Percentiles rank a stretch among this genome's conserved stretches.
These are phyloP conservation scores for Ajuga reptans DNA, from an alignment of 305 asterid genomes.

Conservation along the genomic window DNA sequence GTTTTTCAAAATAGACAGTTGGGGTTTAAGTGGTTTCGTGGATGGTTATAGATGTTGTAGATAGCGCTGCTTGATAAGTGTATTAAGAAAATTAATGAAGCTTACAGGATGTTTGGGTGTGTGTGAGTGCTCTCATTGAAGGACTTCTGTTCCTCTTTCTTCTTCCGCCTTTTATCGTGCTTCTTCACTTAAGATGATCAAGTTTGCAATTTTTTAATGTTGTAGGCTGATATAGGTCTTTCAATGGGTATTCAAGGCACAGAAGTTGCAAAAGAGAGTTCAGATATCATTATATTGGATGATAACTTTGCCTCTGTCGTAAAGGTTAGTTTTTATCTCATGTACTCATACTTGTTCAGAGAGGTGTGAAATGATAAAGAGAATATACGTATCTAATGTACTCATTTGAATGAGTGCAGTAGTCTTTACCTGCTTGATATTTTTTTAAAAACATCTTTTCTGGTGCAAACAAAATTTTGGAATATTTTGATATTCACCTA, in stretches of 20 bases:
- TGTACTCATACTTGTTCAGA: neutral
- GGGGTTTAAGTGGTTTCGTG: constrained; percentile 3
- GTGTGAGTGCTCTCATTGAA: neutral
- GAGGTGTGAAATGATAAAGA: neutral
- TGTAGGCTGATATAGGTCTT: constrained; percentile 96
- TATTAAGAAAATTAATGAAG: neutral
- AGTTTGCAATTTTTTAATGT: constrained; percentile 11
- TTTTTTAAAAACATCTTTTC: neutral
- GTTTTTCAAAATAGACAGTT: neutral
- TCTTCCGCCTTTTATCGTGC: constrained; percentile 1
- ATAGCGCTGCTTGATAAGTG: neutral
- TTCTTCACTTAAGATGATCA: constrained; percentile 14
- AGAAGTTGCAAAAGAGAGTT: constrained; percentile 97
- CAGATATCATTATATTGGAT: constrained; percentile 89
- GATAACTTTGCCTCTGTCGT: constrained; percentile 93
- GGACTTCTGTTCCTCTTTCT: neutral
- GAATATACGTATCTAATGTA: neutral
- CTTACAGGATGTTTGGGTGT: neutral
- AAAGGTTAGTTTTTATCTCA: constrained; percentile 49
- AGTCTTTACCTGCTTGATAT: neutral
- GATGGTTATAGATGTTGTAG: neutral
- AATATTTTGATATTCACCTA: neutral
- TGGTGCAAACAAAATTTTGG: neutral
- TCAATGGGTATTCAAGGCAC: constrained; percentile 99
- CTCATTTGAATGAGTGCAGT: neutral